Conservation (phyloP, 129 eudicot genomes). For the Chrysanthemum lavandulifolium region DNA sequence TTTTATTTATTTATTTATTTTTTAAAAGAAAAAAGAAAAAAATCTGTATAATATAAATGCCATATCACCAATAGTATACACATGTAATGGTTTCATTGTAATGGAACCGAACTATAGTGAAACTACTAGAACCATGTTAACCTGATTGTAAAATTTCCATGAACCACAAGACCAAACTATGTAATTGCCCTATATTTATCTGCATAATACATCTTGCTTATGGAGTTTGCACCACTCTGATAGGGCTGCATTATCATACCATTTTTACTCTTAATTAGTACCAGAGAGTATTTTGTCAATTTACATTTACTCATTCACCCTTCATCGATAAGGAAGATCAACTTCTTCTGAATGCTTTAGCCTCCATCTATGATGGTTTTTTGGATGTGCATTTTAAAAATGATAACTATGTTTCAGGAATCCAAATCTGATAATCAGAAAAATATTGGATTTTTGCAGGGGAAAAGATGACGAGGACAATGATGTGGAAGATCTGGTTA, state of each 20-base stretch:
- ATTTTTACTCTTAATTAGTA: not conserved
- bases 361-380: conserved; percentile 2
- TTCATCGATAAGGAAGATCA: conserved; percentile 2
- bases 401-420: not conserved
- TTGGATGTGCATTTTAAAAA: conserved; percentile 10
- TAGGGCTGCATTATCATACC: not conserved
- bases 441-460: conserved; percentile 36
- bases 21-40: not conserved
- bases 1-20: too few species aligned
- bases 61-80: conserved; percentile 3
- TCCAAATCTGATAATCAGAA: not conserved
- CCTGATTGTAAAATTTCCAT: too few species aligned
- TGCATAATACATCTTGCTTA: not conserved
- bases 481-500: conserved; percentile 71
- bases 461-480: conserved; percentile 70
- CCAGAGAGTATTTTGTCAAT: not conserved
- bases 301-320: not conserved
- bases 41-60: not conserved
- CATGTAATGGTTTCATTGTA: not conserved
- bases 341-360: conserved; percentile 2
- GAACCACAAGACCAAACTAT: too few species aligned
- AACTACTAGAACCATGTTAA: too few species aligned
- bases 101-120: too few species aligned
- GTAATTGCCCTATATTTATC: too few species aligned
- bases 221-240: not conserved